Evolutionary conservation across 73 alveolate genomes (phyloP), one percentile per base, ranked within the genome.

Genomic region (Paramecium pentaurelia): DNA sequence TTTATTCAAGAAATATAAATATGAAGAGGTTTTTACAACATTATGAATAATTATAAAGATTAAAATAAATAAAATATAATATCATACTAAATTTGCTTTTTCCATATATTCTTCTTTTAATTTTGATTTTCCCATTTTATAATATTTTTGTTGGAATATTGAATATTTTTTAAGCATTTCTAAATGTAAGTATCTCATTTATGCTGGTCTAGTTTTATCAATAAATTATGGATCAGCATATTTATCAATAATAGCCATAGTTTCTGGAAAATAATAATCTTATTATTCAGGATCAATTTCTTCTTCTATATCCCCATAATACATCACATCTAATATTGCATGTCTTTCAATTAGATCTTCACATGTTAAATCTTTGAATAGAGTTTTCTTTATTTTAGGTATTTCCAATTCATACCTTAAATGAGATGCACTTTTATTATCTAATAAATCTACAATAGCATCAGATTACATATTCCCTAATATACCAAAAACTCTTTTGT

Each of bases 261-360:
- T 45, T 42, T 84, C 75, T 45, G 86, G 86, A 49, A 89, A 89
- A 44, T 45, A 80, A 25, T 80, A 47, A 45, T 20, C 58, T 30
- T 80, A 30, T 80, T 80, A 80, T 45, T 44, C 54, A n/a, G 25
- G 30, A 14, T 89, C 84, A 32, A 70, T 40, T 38, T 89, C 88
- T 71, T 89, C 42, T 37, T 71, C 77, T 14, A 89, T 8, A 47
- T 89, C 92, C 1, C 94, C 94, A 71, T 89, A 44, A 89, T 71
- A 89, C 94, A 89, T 89, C 12, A 71, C 92, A 89, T 89, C 94
- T 42, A 89, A 45, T 6, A 89, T 54, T 9, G 94, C 94, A 89
- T 89, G 94, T 28, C 88, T 89, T 89, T 89, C 94, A 12, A 89
- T 34, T 30, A 89, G 8, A 9, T 89, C 94, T 47, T 89, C 94